Conservation (phyloP, 371 early-diverging fungal genomes). For the Mucor irregularis region DNA sequence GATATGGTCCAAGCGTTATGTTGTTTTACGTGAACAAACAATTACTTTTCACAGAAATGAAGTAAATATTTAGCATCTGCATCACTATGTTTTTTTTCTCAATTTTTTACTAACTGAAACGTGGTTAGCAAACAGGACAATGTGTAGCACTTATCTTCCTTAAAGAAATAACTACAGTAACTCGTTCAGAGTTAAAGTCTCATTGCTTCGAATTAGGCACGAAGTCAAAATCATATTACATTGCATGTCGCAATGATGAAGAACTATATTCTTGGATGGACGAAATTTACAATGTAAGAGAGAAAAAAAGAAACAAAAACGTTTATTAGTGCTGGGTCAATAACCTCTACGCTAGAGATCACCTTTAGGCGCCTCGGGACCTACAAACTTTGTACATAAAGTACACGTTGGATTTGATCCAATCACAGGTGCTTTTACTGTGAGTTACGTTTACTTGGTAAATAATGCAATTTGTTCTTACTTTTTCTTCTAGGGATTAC, state of each 20-base stretch:
- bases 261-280: conserved; percentile 90
- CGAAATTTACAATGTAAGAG: conserved; percentile 70
- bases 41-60: conserved; percentile 85
- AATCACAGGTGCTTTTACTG: conserved; percentile 77
- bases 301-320: conserved; percentile 38
- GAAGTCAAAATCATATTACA: conserved; percentile 69
- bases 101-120: conserved; percentile 42
- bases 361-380: conserved; percentile 65
- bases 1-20: conserved; percentile 87
- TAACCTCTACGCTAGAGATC: conserved; percentile 39
- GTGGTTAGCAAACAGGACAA: conserved; percentile 35
- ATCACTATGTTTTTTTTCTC: conserved; percentile 1
- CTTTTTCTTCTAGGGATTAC: conserved; percentile 80
- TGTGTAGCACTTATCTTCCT: conserved; percentile 69
- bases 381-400: conserved; percentile 85
- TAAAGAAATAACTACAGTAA: conserved; percentile 71
- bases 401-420: conserved; percentile 90
- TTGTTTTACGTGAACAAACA: conserved; percentile 79
- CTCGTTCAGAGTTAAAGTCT: conserved; percentile 69
- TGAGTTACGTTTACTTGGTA: conserved; percentile 22
- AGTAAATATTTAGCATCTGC: conserved; percentile 52
- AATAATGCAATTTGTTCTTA: neutral
- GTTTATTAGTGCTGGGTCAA: conserved; percentile 22
- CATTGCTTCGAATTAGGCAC: conserved; percentile 81
- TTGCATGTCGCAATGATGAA: conserved; percentile 78